A percentile compares a stretch with the other conserved stretches of the same genome.
These are phyloP conservation scores for Aegilops sharonensis DNA, from an alignment of 176 grass and related monocot species.

Conservation along the genomic window DNA sequence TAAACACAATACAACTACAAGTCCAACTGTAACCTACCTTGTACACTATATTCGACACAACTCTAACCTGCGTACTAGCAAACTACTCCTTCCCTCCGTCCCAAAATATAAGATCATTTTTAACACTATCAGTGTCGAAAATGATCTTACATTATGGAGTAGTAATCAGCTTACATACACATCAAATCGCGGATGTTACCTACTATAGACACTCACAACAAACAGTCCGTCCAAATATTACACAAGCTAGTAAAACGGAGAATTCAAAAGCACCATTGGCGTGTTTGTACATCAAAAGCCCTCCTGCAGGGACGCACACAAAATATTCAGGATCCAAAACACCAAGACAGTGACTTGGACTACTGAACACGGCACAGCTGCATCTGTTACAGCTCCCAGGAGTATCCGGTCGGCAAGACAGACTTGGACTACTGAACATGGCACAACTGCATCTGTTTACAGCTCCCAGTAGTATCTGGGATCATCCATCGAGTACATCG, in stretches of 20 bases:
- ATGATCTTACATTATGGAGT: too few species aligned
- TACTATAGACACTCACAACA: too few species aligned
- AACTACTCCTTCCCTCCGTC: too few species aligned
- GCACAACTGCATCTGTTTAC: neutral
- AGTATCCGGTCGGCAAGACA: neutral
- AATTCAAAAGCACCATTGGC: neutral
- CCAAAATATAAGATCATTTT: too few species aligned
- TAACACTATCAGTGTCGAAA: too few species aligned
- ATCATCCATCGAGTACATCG: neutral
- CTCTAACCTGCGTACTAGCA: too few species aligned
- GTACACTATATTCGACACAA: too few species aligned
- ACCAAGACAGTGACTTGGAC: neutral
- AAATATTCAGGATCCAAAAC: neutral
- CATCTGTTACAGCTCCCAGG: neutral
- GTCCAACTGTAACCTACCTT: too few species aligned
- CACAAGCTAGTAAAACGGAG: neutral
- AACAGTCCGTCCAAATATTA: too few species aligned
- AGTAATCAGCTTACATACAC: too few species aligned
- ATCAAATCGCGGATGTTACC: too few species aligned
- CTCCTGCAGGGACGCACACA: neutral
- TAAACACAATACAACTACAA: too few species aligned
- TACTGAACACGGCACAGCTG: neutral
- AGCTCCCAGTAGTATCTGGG: slow-evolving; percentile 2
- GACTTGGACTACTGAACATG: neutral
- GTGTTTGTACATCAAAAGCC: slow-evolving; percentile 1